Evolutionary conservation across 75 land plant genomes (phyloP), one percentile per base, ranked within the genome.

Genomic region (Pseudotsuga menziesii): DNA sequence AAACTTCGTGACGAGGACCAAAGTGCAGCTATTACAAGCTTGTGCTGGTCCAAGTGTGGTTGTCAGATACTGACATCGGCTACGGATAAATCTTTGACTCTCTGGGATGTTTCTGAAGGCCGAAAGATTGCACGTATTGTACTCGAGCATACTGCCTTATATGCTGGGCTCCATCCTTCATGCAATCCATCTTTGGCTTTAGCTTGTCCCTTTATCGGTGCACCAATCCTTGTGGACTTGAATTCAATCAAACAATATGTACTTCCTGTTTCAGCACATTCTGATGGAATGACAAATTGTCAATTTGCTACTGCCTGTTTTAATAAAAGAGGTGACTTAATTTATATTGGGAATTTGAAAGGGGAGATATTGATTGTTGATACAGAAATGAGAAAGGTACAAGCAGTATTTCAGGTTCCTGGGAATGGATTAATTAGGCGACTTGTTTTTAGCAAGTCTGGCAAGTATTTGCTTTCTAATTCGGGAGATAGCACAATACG

Each of bases 41-140:
- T 96, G 55, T 94, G 91, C 80, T 96, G 99, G 99, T 96, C 99
- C 16, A 96, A 96, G 77, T 82, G 83, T 83, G 97, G 99, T 9
- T 91, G 88, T 63, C 81, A 77, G 11, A 82, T 96, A 63, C 86
- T 96, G 58, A 88, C 92, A 26, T 90, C 99, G 35, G 88, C 94
- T 22, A 88, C 88, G 44, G 99, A 96, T 78, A 94, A 90, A 76
- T 91, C 94, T 54, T 80, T 96, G 63, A 84, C 91, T 23, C 84
- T 93, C 26, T 96, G 99, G 99, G 87, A 93, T 80, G 94, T 96
- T 74, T 62, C 77, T 15, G 86, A 72, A 76, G 94, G 93, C 6
- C 82, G 72, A 74, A 93, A 86, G 77, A 71, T 93, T 52, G 36
- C 84, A 17, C 83, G 86, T 19, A 81, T 82, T 70, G 81, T 82